Evolutionary conservation across 805 yeast genomes (phyloP).

Genomic region (Candida coquimbonensis): DNA sequence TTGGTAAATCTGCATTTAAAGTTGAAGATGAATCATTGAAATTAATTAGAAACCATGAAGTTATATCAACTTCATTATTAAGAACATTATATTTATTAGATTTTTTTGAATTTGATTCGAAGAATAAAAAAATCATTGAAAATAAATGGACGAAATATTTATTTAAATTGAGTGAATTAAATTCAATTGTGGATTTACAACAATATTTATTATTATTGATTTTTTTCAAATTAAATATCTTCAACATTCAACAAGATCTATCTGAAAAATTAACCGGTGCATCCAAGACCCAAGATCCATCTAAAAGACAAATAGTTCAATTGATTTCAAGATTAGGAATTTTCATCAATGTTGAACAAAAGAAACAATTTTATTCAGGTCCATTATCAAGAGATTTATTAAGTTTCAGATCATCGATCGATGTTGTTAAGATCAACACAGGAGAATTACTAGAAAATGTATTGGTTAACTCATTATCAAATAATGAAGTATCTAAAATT

Average conservation of each 20-base stretch:
- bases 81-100: slow-evolving; percentile 49
- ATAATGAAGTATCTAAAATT: slow-evolving; percentile 53
- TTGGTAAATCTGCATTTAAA: slow-evolving; percentile 12
- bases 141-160: slow-evolving; percentile 48
- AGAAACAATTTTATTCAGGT: slow-evolving; percentile 53
- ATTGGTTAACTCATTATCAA: slow-evolving; percentile 43
- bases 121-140: slow-evolving; percentile 25
- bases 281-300: slow-evolving; percentile 25
- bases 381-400: slow-evolving; percentile 64
- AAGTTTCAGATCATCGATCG: slow-evolving; percentile 58
- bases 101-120: slow-evolving; percentile 27
- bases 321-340: slow-evolving; percentile 44
- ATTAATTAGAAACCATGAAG: slow-evolving; percentile 41
- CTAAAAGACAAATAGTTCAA: slow-evolving; percentile 28
- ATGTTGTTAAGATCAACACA: slow-evolving; percentile 41
- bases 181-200: slow-evolving; percentile 28
- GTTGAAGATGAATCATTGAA: slow-evolving; percentile 23
- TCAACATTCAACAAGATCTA: slow-evolving; percentile 29
- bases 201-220: slow-evolving; percentile 41
- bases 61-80: slow-evolving; percentile 47
- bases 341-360: slow-evolving; percentile 40
- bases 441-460: slow-evolving; percentile 50
- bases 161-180: slow-evolving; percentile 24
- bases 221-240: slow-evolving; percentile 37
- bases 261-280: slow-evolving; percentile 33